phyloP scores from a whole-genome alignment of 305 asterid species.

The Nicotiana rustica region DNA sequence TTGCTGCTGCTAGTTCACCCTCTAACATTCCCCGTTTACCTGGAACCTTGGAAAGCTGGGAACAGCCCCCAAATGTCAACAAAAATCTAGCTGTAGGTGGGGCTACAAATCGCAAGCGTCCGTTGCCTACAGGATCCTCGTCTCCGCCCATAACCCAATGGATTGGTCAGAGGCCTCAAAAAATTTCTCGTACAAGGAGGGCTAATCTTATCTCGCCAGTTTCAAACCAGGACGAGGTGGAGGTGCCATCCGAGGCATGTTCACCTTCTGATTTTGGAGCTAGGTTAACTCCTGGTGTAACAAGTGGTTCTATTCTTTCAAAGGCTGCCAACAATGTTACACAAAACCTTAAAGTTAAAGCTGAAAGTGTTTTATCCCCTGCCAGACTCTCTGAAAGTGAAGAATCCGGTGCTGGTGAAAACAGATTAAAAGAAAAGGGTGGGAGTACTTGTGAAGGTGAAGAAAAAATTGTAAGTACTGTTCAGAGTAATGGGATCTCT shows the following conservation, averaged over 20 bases:
- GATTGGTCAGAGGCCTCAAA: conserved; percentile 98
- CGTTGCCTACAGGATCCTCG: conserved; percentile 76
- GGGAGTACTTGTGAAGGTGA: conserved; percentile 59
- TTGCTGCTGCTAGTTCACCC: conserved; percentile 56
- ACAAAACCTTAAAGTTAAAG: conserved; percentile 63
- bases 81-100: conserved; percentile 69
- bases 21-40: conserved; percentile 62
- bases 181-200: conserved; percentile 91
- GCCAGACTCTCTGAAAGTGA: conserved; percentile 87
- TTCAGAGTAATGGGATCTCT: conserved; percentile 63
- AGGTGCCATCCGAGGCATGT: conserved; percentile 78
- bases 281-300: conserved; percentile 64
- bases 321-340: conserved; percentile 61
- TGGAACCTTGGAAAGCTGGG: conserved; percentile 90
- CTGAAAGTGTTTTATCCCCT: conserved; percentile 77
- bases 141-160: conserved; percentile 98
- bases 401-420: conserved; percentile 90
- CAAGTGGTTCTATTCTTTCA: conserved; percentile 60
- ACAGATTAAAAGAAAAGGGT: conserved; percentile 68
- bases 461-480: conserved; percentile 61
- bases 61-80: conserved; percentile 61
- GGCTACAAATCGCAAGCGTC: conserved; percentile 79
- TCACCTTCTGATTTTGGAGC: conserved; percentile 86
- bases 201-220: conserved; percentile 87
- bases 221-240: conserved; percentile 78